Base-by-base conservation (phyloP, 768 basidiomycete species). In the Hirschioporus abietinus region DNA sequence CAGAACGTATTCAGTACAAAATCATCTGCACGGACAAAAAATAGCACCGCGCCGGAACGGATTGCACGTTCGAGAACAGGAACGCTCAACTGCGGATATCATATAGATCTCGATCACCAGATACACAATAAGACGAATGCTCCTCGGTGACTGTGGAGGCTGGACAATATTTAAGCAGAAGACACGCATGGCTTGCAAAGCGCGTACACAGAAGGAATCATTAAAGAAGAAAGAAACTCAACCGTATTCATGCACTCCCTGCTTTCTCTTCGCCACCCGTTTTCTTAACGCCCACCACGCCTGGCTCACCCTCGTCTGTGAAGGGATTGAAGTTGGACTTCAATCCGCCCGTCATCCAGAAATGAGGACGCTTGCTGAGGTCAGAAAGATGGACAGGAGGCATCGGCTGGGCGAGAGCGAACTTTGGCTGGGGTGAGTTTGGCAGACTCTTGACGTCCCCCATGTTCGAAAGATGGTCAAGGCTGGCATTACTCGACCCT, bases 261-360 rank as follows among this genome's bases (percentile, higher is more conserved):
- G 15, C 20, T 52, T 52, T 15, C 15, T 52, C 42, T 20, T 52
- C 20, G 20, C 42, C 42, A 15, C 42, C 42, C 42, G 20, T 52
- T 3, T 20, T 20, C 42, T 20, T 12, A 10, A 52, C 20, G 12
- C 20, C 42, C 42, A 20, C 42, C 42, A 52, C 42, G 20, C 42
- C 20, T 20, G 42, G 12, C 6, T 52, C 42, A 12, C 12, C 42
- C 12, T 52, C 90, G 71, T 92, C 90, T 62, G 88, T 91, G 90
- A 90, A 92, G 35, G 91, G 91, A 71, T 90, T 92, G 72, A 92
- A 93, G 67, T 88, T 89, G 66, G 85, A 80, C 78, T 90, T 91
- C 68, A 85, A 82, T 69, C 85, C 80, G 70, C 84, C 81, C 42
- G 89, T 88, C 67, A 90, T 73, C n/a, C 84, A 80, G 63, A 63